Percentiles rank a stretch among this genome's conserved stretches.
Evolutionary conservation across 108 stramenopile genomes (phyloP).

Genomic region (Cyclotella kingstonii): DNA sequence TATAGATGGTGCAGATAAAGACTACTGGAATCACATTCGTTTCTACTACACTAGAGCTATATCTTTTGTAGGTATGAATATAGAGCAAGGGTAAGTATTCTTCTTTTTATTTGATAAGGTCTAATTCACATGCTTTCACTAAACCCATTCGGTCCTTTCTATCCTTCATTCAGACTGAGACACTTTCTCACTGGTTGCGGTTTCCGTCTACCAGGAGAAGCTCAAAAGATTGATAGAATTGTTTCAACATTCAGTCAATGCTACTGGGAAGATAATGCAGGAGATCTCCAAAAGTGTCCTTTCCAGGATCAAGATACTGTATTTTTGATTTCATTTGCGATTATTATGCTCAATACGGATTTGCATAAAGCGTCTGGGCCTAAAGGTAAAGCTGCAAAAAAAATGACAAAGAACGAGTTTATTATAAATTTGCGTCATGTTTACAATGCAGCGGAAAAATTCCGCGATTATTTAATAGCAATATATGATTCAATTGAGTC

Average conservation of each 20-base stretch:
- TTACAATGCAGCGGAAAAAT: slow-evolving; percentile 60
- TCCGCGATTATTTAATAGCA: slow-evolving; percentile 69
- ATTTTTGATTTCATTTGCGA: slow-evolving; percentile 90
- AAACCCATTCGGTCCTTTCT: slow-evolving; percentile 4
- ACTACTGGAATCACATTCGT: slow-evolving; percentile 90
- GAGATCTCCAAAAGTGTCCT: slow-evolving; percentile 68
- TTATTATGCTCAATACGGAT: slow-evolving; percentile 98
- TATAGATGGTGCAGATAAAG: slow-evolving; percentile 60
- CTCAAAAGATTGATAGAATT: slow-evolving; percentile 93
- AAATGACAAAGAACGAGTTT: slow-evolving; percentile 92
- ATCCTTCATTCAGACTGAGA: slow-evolving; percentile 56
- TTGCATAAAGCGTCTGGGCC: slow-evolving; percentile 71
- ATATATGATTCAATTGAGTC: slow-evolving; percentile 81
- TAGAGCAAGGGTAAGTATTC: slow-evolving; percentile 79
- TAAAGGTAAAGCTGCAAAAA: slow-evolving; percentile 55
- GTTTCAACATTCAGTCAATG: slow-evolving; percentile 89
- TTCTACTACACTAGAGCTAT: slow-evolving; percentile 82
- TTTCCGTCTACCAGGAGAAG: slow-evolving; percentile 95
- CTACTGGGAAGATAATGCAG: slow-evolving; percentile 96
- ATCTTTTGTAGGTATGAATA: slow-evolving; percentile 93
- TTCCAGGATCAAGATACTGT: slow-evolving; percentile 91
- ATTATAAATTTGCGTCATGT: slow-evolving; percentile 81
- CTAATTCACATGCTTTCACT: too few relatives aligned
- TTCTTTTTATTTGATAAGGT: background rate
- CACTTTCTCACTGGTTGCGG: slow-evolving; percentile 89